Evolutionary conservation across 768 basidiomycete species (phyloP), one percentile per base, ranked within the genome.

Genomic region (Amanita subjunquillea): DNA sequence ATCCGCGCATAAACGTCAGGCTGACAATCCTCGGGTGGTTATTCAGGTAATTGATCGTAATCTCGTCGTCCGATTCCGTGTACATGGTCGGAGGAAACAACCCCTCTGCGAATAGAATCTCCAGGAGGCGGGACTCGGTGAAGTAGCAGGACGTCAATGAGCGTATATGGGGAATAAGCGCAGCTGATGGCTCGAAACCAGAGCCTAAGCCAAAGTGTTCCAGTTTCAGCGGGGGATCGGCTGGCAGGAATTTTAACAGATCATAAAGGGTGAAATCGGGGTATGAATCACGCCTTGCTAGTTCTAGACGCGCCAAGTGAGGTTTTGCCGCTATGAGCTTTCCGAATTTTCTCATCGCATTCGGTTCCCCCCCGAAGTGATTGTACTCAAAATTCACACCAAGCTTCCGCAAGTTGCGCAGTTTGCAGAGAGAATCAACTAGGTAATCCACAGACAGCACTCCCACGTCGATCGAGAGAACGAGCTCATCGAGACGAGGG

Each of bases 291-390:
- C 13, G 12, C 6, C 43, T 23, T 2, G 10, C 5, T 9, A 51
- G 17, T 17, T 22, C 41, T 8, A 51, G 50, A 29, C 44, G 41
- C 29, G 41, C 36, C 29, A 51, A 25, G 12, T 29, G 8, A 39
- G 50, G 40, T 13, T 51, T 51, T 12, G 13, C 29, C 10, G 40
- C 50, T 29, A 51, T 41, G 50, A 51, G 10, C 50, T 42, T 39
- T 9, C 41, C 40, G 12, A 51, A 1, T 23, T 32, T 39, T 17
- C 43, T n/a, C 10, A 51, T 51, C 17, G 42, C 17, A 9, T 15
- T 4, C 34, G 13, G 13, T 34, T 34, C 12, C 34, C 12, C 34
- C 10, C 1, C 1, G 0, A 34, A 4, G 10, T 34, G 34, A 34
- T 34, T 38, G 20, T n/a, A 27, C 20, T 29, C n/a, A 5, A 42